These are phyloP conservation scores for Alternaria novae-zelandiae DNA, from an alignment of 2,329 filamentous ascomycete genomes.

Conservation along the genomic window DNA sequence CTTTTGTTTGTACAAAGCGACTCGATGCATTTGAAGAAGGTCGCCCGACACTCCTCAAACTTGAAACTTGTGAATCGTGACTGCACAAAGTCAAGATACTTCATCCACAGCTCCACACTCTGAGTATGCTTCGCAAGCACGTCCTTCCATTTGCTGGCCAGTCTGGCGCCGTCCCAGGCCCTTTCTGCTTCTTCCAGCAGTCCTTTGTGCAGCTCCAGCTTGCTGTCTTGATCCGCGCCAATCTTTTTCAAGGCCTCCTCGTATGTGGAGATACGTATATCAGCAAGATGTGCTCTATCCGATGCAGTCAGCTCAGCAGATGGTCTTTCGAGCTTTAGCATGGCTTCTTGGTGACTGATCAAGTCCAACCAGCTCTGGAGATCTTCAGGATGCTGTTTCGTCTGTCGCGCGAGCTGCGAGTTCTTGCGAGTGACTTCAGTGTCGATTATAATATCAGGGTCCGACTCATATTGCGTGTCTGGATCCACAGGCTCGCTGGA, in stretches of 20 bases:
- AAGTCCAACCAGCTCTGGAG: constrained; percentile 77
- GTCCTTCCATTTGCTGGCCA: constrained; percentile 70
- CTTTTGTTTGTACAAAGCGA: constrained; percentile 32
- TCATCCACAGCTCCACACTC: constrained; percentile 73
- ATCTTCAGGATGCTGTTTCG: constrained; percentile 71
- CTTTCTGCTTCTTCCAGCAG: constrained; percentile 77
- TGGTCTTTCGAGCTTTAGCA: constrained; percentile 62
- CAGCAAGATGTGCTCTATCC: constrained; percentile 72
- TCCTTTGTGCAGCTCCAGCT: constrained; percentile 68
- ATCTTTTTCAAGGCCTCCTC: constrained; percentile 74
- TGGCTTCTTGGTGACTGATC: constrained; percentile 76
- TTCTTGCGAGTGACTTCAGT: constrained; percentile 57
- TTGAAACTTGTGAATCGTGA: constrained; percentile 70
- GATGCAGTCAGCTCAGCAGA: constrained; percentile 59
- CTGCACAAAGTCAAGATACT: constrained; percentile 74
- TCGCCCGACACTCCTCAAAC: constrained; percentile 68
- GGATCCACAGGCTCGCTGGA: constrained; percentile 35
- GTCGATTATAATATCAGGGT: constrained; percentile 24
- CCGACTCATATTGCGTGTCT: constrained; percentile 46
- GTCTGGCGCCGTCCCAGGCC: constrained; percentile 71
- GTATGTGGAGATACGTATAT: constrained; percentile 81
- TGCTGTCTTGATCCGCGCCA: constrained; percentile 51
- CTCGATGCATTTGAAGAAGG: constrained; percentile 65
- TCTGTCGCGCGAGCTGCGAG: constrained; percentile 66
- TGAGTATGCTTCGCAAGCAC: constrained; percentile 62